Evolutionary conservation across 345 rosid species (phyloP), one percentile per base, ranked within the genome.

Genomic region (Dipteronia dyeriana): DNA sequence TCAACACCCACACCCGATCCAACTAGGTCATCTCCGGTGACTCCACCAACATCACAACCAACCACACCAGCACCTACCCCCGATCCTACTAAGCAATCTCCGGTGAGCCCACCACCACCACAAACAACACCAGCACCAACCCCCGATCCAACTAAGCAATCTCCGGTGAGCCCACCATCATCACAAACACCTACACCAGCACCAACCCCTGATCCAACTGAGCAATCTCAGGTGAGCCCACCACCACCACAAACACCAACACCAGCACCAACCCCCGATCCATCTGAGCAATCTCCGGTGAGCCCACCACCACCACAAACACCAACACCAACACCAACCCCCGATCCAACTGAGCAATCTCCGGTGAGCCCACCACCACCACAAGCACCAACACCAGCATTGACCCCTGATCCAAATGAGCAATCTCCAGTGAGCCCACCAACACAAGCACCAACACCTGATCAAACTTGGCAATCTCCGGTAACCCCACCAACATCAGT

Each of bases 231-330:
- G 0, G 34, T 65, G 45, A 56, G 29, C 25, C 25, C 62, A 39
- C 43, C 43, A 39, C 23, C 61, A 2, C 74, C 61, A 17, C 9
- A 20, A 1, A 8, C 61, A 4, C 9, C 53, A 0, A 9, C 66
- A 7, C 78, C 83, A 60, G 66, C 84, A 59, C 71, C 81, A 2
- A 74, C 80, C 49, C 60, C 75, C 1, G 66, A 78, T 45, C 45
- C 45, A 41, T 1, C 9, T 45, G 12, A 9, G 49, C 9, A 8
- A 9, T 9, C 49, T 0, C 0, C 23, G 2, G 5, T 47, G 9
- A 51, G 69, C 1, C 13, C 47, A 0, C 38, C 38, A 34, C 22
- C 60, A 4, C 74, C 66, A 17, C 9, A 26, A 1, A 11, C 61
- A 7, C 9, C 51, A 0, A 8, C 66, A 6, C 78, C 83, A 10